Evolutionary conservation across 2,329 filamentous ascomycete genomes (phyloP).

Genomic region (Diaporthe humulicola): DNA sequence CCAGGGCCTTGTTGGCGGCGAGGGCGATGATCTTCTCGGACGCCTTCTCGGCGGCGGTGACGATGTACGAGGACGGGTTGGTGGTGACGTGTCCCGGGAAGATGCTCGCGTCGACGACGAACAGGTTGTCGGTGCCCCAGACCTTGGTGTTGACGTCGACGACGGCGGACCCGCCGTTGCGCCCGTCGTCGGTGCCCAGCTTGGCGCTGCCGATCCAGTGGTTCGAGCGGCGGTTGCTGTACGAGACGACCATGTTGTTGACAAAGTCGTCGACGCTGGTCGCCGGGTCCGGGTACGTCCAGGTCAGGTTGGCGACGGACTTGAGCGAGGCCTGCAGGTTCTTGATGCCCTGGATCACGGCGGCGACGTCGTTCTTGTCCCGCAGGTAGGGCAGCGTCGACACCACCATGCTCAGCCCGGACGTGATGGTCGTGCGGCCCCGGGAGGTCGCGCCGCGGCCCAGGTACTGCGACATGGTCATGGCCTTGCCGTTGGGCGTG

Average conservation of each 20-base stretch:
- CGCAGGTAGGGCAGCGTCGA: constrained; percentile 71
- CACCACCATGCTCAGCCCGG: constrained; percentile 69
- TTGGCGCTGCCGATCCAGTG: constrained; percentile 41
- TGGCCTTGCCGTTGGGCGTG: constrained; percentile 52
- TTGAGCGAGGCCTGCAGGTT: constrained; percentile 68
- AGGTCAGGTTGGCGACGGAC: constrained; percentile 67
- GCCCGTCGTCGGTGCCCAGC: constrained; percentile 39
- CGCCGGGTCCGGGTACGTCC: constrained; percentile 65
- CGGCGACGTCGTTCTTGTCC: constrained; percentile 69
- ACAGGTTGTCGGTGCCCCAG: constrained; percentile 40
- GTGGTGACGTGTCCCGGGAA: constrained; percentile 39
- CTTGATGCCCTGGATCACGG: constrained; percentile 75
- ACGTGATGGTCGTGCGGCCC: constrained; percentile 72
- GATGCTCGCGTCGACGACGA: constrained; percentile 40
- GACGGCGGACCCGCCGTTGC: constrained; percentile 37
- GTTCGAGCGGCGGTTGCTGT: constrained; percentile 38
- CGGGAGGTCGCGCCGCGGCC: constrained; percentile 73
- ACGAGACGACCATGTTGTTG: constrained; percentile 49
- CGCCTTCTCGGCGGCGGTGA: constrained; percentile 37
- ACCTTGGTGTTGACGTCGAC: constrained; percentile 40
- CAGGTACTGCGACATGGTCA: constrained; percentile 72
- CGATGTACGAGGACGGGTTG: constrained; percentile 39
- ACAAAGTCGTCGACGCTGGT: constrained; percentile 69
- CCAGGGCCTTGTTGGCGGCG: constrained; percentile 12
- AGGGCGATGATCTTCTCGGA: constrained; percentile 38